Percentiles rank a stretch among this genome's conserved stretches.
These are phyloP conservation scores for Arbutus unedo DNA, from an alignment of 148 eudicot species.

Conservation along the genomic window DNA sequence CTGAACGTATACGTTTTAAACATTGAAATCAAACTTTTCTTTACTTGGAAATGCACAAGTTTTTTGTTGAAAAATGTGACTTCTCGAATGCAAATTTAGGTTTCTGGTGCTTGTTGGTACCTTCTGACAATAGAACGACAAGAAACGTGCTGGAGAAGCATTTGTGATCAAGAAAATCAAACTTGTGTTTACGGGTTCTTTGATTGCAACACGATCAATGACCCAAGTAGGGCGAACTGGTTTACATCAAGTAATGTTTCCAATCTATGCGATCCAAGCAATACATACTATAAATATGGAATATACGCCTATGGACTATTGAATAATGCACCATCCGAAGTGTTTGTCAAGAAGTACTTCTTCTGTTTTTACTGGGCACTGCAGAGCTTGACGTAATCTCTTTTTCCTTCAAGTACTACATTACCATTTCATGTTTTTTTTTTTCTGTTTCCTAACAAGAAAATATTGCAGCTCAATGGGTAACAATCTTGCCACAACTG, in stretches of 20 bases:
- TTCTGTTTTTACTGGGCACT: slow-evolving; percentile 60
- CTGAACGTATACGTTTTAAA: too few species aligned
- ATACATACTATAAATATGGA: slow-evolving; percentile 31
- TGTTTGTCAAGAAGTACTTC: slow-evolving; percentile 44
- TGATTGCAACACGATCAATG: slow-evolving; percentile 29
- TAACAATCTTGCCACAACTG: slow-evolving; percentile 46
- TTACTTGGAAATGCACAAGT: too few species aligned
- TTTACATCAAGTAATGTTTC: slow-evolving; percentile 32
- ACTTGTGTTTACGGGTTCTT: slow-evolving; percentile 35
- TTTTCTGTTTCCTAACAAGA: slow-evolving; percentile 13
- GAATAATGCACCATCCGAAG: slow-evolving; percentile 33
- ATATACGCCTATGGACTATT: background rate
- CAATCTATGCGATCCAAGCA: slow-evolving; percentile 32
- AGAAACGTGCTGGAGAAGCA: slow-evolving; percentile 47
- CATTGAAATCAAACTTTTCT: background rate
- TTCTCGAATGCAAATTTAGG: slow-evolving; percentile 18
- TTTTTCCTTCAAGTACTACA: background rate
- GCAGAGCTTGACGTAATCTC: slow-evolving; percentile 46
- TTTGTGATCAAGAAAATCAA: slow-evolving; percentile 31
- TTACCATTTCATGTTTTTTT: background rate
- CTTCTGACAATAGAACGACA: slow-evolving; percentile 48
- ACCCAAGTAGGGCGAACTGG: slow-evolving; percentile 32
- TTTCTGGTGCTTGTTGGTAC: slow-evolving; percentile 49
- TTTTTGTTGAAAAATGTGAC: too few species aligned
- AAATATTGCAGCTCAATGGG: slow-evolving; percentile 42